Conservation (phyloP, 768 basidiomycete species). For the Calocybe indica region DNA sequence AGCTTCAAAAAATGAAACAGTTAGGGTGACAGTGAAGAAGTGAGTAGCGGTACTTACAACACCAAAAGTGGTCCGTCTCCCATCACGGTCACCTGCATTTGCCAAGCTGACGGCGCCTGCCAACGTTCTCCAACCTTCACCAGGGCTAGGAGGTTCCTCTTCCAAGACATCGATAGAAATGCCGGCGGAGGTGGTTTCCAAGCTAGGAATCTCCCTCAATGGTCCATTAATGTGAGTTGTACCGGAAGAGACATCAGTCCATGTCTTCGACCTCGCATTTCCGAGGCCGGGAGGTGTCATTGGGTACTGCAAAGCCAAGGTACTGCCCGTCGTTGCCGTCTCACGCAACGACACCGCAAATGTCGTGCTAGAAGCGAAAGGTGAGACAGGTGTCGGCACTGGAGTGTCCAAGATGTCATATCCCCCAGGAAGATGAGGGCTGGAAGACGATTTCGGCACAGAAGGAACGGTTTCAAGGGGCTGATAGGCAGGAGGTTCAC, state of each 20-base stretch:
- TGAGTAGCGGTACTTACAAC: constrained; percentile 35
- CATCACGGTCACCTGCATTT: constrained; percentile 15
- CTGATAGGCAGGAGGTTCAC: constrained; percentile 3
- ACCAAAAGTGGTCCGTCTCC: constrained; percentile 49
- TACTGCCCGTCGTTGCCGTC: constrained; percentile 23
- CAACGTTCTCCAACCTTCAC: constrained; percentile 55
- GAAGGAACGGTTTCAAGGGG: background rate
- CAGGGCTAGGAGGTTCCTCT: constrained; percentile 60
- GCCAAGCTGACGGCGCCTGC: constrained; percentile 19
- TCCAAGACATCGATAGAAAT: constrained; percentile 59
- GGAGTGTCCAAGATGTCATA: constrained; percentile 51
- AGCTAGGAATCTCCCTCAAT: constrained; percentile 7
- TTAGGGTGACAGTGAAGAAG: constrained; percentile 6
- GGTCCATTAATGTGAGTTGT: constrained; percentile 9
- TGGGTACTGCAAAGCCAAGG: constrained; percentile 16
- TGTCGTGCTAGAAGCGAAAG: constrained; percentile 32
- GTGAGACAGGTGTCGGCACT: constrained; percentile 49
- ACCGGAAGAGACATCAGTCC: constrained; percentile 21
- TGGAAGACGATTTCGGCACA: constrained; percentile 2
- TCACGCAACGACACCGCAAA: constrained; percentile 31
- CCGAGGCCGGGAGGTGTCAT: constrained; percentile 33
- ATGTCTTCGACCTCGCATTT: constrained; percentile 20
- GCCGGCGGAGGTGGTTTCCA: constrained; percentile 21
- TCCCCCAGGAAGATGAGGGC: constrained; percentile 7
- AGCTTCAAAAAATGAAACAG: constrained; percentile 26